These are phyloP conservation scores for Aaosphaeria arxii DNA, from an alignment of 2,329 filamentous ascomycete species.

Conservation along the genomic window DNA sequence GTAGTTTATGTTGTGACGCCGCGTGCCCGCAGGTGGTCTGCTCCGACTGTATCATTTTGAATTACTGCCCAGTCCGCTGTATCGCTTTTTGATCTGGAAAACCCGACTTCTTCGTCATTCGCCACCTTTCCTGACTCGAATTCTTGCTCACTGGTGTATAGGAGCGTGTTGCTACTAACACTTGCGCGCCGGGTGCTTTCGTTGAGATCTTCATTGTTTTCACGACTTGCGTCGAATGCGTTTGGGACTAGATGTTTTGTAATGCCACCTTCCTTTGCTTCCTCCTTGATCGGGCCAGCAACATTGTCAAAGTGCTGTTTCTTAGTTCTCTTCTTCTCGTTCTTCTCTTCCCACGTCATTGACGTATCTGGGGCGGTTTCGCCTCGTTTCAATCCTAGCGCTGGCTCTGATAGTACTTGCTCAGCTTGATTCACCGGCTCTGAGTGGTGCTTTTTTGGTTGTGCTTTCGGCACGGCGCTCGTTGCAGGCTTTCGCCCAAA, in stretches of 20 bases:
- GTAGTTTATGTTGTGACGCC: too few species aligned
- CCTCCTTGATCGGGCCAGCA: background rate
- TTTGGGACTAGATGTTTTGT: background rate
- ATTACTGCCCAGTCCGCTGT: too few species aligned
- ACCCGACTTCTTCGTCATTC: too few species aligned
- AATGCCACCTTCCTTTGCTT: background rate
- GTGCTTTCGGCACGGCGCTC: background rate
- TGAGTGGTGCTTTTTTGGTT: background rate
- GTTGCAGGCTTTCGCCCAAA: background rate
- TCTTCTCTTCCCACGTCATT: background rate
- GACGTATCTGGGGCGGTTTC: background rate
- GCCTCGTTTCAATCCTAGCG: background rate
- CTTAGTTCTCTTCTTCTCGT: background rate
- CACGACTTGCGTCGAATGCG: constrained; percentile 1
- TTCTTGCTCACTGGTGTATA: too few species aligned
- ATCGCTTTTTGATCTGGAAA: too few species aligned
- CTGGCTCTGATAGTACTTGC: background rate
- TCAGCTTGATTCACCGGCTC: background rate
- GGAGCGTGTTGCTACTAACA: too few species aligned
- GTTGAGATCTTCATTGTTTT: background rate
- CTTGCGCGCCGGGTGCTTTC: background rate
- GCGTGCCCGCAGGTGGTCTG: too few species aligned
- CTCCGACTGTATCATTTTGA: too few species aligned
- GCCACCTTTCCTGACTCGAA: too few species aligned
- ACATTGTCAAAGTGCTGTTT: background rate